Conservation (phyloP, 306 rosid species). For the Cyclanthera cordifolia region DNA sequence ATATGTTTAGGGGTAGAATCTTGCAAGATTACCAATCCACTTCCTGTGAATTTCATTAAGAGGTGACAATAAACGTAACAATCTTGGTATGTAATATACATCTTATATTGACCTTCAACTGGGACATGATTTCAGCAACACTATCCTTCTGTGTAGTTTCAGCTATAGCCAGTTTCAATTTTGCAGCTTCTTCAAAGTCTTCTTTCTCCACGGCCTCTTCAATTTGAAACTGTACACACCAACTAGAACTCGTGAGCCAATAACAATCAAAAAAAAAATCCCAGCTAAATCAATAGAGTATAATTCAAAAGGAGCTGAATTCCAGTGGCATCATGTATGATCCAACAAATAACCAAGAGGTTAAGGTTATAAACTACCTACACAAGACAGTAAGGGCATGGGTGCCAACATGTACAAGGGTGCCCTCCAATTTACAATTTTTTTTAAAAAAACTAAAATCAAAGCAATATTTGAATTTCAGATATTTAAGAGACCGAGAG, state of each 20-base stretch:
- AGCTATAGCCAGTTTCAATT: slow-evolving; percentile 51
- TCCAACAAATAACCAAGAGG: too few relatives aligned
- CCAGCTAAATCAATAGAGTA: too few relatives aligned
- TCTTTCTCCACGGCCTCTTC: slow-evolving; percentile 94
- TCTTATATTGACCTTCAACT: slow-evolving; percentile 50
- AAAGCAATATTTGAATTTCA: too few relatives aligned
- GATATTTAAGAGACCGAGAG: too few relatives aligned
- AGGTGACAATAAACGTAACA: background rate
- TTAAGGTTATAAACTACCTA: too few relatives aligned
- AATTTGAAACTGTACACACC: slow-evolving; percentile 62
- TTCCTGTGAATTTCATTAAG: slow-evolving; percentile 50
- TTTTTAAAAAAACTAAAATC: too few relatives aligned
- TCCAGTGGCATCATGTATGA: too few relatives aligned
- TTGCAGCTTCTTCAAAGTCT: slow-evolving; percentile 77
- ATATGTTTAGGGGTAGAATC: background rate
- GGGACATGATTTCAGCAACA: slow-evolving; percentile 69
- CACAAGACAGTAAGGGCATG: too few relatives aligned
- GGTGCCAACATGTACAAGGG: too few relatives aligned
- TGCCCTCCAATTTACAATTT: too few relatives aligned
- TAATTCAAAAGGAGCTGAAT: too few relatives aligned
- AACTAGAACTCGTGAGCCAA: background rate
- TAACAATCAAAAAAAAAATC: too few relatives aligned
- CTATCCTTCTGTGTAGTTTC: slow-evolving; percentile 80
- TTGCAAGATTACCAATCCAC: slow-evolving; percentile 67
- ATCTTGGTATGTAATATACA: background rate